A percentile compares a stretch with the other conserved stretches of the same genome.
phyloP scores from a whole-genome alignment of 768 basidiomycete species.

The Suillus fuscotomentosus region DNA sequence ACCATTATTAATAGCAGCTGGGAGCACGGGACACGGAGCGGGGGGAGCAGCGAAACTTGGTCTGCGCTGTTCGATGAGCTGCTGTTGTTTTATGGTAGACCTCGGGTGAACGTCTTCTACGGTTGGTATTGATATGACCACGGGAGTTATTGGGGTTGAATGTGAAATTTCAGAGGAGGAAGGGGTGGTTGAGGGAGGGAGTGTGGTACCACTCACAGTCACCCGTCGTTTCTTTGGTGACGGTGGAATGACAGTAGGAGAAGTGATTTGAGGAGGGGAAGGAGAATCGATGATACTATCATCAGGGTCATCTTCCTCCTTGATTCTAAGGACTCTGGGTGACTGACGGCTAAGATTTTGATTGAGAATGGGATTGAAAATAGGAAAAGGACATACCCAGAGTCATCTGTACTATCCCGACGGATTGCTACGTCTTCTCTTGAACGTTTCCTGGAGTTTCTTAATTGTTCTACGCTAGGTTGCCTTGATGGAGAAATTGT shows the following conservation, averaged over 20 bases:
- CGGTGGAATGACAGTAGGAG: conserved; percentile 40
- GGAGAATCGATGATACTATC: conserved; percentile 36
- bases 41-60: conserved; percentile 47
- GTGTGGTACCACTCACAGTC: conserved; percentile 58
- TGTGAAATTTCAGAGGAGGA: conserved; percentile 39
- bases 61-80: conserved; percentile 71
- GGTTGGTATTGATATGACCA: conserved; percentile 60
- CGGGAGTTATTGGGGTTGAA: conserved; percentile 64
- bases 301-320: conserved; percentile 62
- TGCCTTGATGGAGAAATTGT: conserved; percentile 36
- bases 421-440: conserved; percentile 34
- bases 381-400: conserved; percentile 41
- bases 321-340: conserved; percentile 50
- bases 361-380: conserved; percentile 15
- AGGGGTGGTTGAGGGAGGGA: conserved; percentile 48
- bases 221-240: conserved; percentile 64
- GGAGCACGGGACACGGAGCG: conserved; percentile 20
- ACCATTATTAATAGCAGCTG: conserved; percentile 24
- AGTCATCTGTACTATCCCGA: conserved; percentile 39
- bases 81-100: conserved; percentile 67
- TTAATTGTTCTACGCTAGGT: conserved; percentile 29
- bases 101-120: conserved; percentile 58
- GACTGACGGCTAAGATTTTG: conserved; percentile 39
- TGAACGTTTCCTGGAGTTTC: conserved; percentile 40
- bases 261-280: conserved; percentile 29